Evolutionary conservation across 2,329 filamentous ascomycete genomes (phyloP).

Genomic region (Chaetomium strumarium): DNA sequence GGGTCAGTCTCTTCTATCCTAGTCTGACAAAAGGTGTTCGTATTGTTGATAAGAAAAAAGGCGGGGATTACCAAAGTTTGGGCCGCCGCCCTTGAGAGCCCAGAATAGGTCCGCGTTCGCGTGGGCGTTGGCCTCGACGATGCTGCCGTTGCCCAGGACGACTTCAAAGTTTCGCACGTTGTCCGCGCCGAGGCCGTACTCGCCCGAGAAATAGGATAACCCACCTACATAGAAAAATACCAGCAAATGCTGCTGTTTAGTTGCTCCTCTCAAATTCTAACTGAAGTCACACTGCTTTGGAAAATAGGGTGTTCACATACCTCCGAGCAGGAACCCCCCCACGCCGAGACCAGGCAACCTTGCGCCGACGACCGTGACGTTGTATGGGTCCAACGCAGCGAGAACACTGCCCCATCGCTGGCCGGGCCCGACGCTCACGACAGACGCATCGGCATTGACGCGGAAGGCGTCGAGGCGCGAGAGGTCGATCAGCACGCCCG

Average conservation of each 20-base stretch:
- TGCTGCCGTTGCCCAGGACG: conserved; percentile 36
- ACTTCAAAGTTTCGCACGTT: conserved; percentile 27
- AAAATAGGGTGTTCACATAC: neutral
- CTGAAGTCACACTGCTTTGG: no score
- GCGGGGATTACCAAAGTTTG: conserved; percentile 39
- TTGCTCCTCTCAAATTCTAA: no score
- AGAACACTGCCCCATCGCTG: neutral
- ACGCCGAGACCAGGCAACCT: neutral
- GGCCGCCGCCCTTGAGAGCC: conserved; percentile 38
- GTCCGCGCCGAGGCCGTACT: conserved; percentile 6
- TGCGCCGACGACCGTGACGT: neutral
- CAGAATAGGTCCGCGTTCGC: conserved; percentile 20
- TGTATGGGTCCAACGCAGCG: neutral
- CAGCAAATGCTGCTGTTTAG: neutral
- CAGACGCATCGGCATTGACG: neutral
- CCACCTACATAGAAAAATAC: neutral
- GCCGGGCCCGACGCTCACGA: neutral
- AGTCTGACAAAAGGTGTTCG: conserved; percentile 11
- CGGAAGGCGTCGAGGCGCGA: neutral
- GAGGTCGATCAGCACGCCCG: conserved; percentile 1
- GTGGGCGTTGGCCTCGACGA: conserved; percentile 33
- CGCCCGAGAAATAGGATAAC: neutral
- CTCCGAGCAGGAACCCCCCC: neutral
- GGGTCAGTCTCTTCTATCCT: conserved; percentile 4
- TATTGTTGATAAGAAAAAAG: no score